Conservation (phyloP, 805 yeast species). For the Wickerhamomyces canadensis region DNA sequence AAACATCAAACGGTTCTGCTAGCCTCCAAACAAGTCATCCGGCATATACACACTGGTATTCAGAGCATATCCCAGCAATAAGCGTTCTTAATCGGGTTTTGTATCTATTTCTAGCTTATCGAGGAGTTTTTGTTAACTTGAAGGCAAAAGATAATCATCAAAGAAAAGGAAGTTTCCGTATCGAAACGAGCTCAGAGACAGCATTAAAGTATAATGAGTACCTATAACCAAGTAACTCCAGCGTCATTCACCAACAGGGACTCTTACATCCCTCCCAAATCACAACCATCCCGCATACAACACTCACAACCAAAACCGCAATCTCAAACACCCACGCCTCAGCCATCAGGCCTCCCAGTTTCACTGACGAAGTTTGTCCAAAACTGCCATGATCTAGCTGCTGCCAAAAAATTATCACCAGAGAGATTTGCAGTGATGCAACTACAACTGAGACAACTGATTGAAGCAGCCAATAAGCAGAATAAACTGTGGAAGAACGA, state of each 20-base stretch:
- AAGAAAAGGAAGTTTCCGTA: not conserved
- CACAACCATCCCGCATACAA: too few species aligned
- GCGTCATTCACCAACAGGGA: conserved; percentile 3
- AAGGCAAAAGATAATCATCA: too few species aligned
- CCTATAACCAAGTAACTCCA: conserved; percentile 6
- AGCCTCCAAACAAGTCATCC: too few species aligned
- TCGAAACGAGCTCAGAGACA: not conserved
- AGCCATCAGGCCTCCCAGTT: conserved; percentile 11
- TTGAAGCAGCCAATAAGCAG: conserved; percentile 20
- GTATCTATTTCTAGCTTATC: too few species aligned
- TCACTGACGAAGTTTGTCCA: conserved; percentile 18
- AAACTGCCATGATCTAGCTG: conserved; percentile 17
- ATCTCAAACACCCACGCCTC: not conserved
- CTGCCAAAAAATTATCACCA: conserved; percentile 9
- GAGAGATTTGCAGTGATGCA: conserved; percentile 15
- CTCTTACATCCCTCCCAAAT: too few species aligned
- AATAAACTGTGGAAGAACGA: conserved; percentile 22
- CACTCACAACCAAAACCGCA: too few species aligned
- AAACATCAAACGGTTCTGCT: too few species aligned
- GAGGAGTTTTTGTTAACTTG: too few species aligned
- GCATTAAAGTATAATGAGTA: not conserved
- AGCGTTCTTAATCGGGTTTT: too few species aligned
- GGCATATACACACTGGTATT: too few species aligned
- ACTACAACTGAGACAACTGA: conserved; percentile 20
- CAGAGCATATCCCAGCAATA: too few species aligned